phyloP scores from a whole-genome alignment of 2,329 filamentous ascomycete species.

The Epichloe scottii region DNA sequence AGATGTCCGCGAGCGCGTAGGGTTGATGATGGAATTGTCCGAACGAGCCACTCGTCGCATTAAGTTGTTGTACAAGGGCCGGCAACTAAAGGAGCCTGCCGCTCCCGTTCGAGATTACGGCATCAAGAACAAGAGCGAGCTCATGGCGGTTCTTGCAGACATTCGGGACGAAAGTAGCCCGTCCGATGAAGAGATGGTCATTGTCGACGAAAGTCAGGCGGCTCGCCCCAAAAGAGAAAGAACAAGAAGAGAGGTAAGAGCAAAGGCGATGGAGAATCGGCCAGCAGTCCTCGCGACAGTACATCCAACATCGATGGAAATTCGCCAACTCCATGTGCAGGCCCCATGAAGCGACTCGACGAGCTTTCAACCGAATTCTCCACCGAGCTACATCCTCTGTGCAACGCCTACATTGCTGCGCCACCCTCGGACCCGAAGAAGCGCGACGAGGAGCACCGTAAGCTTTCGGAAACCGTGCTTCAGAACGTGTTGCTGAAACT shows the following conservation, averaged over 20 bases:
- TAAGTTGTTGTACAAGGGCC: conserved; percentile 63
- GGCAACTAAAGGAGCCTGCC: conserved; percentile 52
- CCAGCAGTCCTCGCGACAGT: conserved; percentile 33
- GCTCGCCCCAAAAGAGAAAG: conserved; percentile 26
- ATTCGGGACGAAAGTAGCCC: conserved; percentile 21
- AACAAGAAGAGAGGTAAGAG: conserved; percentile 28
- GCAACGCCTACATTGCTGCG: conserved; percentile 44
- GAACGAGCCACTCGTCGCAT: conserved; percentile 39
- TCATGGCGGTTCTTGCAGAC: conserved; percentile 37
- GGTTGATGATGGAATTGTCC: conserved; percentile 50
- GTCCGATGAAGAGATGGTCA: conserved; percentile 32
- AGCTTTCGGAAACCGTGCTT: conserved; percentile 62
- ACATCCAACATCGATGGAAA: conserved; percentile 23
- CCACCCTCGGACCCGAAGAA: conserved; percentile 57
- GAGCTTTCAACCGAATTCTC: conserved; percentile 54
- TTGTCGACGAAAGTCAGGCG: conserved; percentile 25
- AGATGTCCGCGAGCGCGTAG: conserved; percentile 56
- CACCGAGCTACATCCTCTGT: conserved; percentile 51
- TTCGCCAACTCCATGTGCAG: conserved; percentile 21
- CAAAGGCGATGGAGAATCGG: conserved; percentile 25
- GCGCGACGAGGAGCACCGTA: conserved; percentile 61
- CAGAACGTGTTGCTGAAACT: conserved; percentile 65
- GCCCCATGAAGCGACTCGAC: conserved; percentile 44
- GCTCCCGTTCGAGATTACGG: conserved; percentile 47
- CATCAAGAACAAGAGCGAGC: conserved; percentile 47